A percentile compares a stretch with the other conserved stretches of the same genome.
Conservation (phyloP, 1,139 yeast genomes). For the Candida pseudocylindracea region DNA sequence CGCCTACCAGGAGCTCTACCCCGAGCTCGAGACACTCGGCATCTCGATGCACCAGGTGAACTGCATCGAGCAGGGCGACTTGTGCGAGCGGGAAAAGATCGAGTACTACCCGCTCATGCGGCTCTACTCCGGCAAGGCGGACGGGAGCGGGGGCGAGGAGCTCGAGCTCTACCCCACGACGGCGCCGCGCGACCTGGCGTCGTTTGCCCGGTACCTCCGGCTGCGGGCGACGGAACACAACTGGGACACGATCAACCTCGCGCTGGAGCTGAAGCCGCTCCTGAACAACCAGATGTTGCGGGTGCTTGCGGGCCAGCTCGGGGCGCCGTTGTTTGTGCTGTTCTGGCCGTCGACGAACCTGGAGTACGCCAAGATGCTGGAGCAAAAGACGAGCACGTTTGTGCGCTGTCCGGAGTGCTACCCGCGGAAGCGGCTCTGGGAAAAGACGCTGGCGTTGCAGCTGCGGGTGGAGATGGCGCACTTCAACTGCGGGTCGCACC, state of each 20-base stretch:
- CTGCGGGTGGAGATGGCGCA: constrained; percentile 25
- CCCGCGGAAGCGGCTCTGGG: constrained; percentile 33
- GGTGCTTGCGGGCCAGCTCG: constrained; percentile 21
- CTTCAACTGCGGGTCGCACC: constrained; percentile 30
- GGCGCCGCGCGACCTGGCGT: constrained; percentile 20
- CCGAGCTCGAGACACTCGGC: constrained; percentile 14
- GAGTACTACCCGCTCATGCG: constrained; percentile 33
- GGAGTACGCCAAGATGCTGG: constrained; percentile 10
- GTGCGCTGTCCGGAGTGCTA: constrained; percentile 23
- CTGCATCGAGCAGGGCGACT: constrained; percentile 51
- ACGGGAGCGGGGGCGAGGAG: constrained; percentile 3
- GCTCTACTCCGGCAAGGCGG: constrained; percentile 29
- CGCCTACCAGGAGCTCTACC: constrained; percentile 20
- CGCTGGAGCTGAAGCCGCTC: constrained; percentile 10
- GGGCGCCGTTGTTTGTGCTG: constrained; percentile 27
- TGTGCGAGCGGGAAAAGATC: constrained; percentile 40
- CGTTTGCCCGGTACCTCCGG: constrained; percentile 26
- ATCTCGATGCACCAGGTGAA: constrained; percentile 46
- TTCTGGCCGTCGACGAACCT: constrained; percentile 37
- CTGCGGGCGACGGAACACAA: constrained; percentile 25
- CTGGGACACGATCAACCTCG: constrained; percentile 12
- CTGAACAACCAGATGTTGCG: constrained; percentile 13
- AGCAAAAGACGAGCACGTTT: constrained; percentile 6
- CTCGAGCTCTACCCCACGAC: constrained; percentile 19
- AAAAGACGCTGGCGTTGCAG: constrained; percentile 25